phyloP scores from a whole-genome alignment of 148 eudicot genomes.

The Linanthus parryae region DNA sequence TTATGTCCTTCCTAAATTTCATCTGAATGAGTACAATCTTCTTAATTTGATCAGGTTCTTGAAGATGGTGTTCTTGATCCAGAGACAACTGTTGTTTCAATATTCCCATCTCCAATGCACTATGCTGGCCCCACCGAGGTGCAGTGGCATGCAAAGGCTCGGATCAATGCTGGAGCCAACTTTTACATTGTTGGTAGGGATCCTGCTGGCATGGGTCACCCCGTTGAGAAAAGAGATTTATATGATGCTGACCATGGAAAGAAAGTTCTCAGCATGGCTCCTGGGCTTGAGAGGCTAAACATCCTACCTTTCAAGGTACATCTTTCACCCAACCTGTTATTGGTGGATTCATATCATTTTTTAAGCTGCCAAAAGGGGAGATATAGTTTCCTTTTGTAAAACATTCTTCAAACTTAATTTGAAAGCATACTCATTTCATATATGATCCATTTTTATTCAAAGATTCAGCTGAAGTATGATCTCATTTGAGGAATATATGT shows the following conservation, averaged over 20 bases:
- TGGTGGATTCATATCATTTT: no score
- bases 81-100: slow-evolving; percentile 89
- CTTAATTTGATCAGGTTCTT: slow-evolving; percentile 63
- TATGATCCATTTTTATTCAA: no score
- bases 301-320: slow-evolving; percentile 85
- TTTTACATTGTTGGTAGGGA: slow-evolving; percentile 93
- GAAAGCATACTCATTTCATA: no score
- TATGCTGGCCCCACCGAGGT: slow-evolving; percentile 98
- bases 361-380: no score
- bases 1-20: no score
- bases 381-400: no score
- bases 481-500: no score
- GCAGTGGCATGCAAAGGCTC: slow-evolving; percentile 98
- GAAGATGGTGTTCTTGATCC: slow-evolving; percentile 91
- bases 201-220: slow-evolving; percentile 97
- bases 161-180: slow-evolving; percentile 93
- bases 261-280: slow-evolving; percentile 90
- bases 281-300: slow-evolving; percentile 81
- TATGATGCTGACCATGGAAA: slow-evolving; percentile 93
- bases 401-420: no score
- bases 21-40: no score
- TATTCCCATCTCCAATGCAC: slow-evolving; percentile 97
- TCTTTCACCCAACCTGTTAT: not conserved
- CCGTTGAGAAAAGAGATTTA: slow-evolving; percentile 72
- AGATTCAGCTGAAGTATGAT: no score